A percentile compares a stretch with the other conserved stretches of the same genome.
These are phyloP conservation scores for Magnaporthiopsis rhizophila DNA, from an alignment of 2,329 filamentous ascomycete species.

Conservation along the genomic window DNA sequence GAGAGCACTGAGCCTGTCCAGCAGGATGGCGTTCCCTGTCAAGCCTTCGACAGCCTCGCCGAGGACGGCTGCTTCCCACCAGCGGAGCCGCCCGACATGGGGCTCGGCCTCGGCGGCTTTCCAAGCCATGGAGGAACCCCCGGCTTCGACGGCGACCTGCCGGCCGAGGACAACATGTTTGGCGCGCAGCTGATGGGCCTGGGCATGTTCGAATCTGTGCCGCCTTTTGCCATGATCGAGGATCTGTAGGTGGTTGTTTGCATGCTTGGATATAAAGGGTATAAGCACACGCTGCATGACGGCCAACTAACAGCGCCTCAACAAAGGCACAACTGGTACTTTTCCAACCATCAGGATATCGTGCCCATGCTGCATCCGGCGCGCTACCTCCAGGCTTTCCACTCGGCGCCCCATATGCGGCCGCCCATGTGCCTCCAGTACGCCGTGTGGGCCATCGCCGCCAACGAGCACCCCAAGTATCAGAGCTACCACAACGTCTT, in stretches of 20 bases:
- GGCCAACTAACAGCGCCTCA: background rate
- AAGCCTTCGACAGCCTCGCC: background rate
- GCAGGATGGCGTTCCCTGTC: background rate
- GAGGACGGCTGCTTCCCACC: background rate
- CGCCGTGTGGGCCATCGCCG: constrained; percentile 77
- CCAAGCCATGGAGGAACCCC: background rate
- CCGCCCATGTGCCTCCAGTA: constrained; percentile 81
- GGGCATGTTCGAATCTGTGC: constrained; percentile 74
- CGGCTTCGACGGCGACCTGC: background rate
- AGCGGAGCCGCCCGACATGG: background rate
- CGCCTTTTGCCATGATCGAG: constrained; percentile 70
- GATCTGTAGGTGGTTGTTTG: constrained; percentile 55
- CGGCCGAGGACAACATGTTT: background rate
- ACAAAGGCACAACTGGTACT: constrained; percentile 65
- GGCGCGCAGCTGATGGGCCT: constrained; percentile 62
- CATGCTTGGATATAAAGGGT: background rate
- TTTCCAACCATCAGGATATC: constrained; percentile 63
- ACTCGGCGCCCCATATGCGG: constrained; percentile 62
- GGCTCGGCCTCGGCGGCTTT: background rate
- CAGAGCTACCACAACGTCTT: constrained; percentile 65
- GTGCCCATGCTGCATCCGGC: constrained; percentile 71
- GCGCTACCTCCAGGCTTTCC: constrained; percentile 67
- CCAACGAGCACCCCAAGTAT: constrained; percentile 66
- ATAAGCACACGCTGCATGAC: too few species aligned
- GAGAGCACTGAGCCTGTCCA: constrained; percentile 8